Evolutionary conservation across 2,329 filamentous ascomycete genomes (phyloP), one percentile per base, ranked within the genome.

Genomic region (Colletotrichum noveboracense): DNA sequence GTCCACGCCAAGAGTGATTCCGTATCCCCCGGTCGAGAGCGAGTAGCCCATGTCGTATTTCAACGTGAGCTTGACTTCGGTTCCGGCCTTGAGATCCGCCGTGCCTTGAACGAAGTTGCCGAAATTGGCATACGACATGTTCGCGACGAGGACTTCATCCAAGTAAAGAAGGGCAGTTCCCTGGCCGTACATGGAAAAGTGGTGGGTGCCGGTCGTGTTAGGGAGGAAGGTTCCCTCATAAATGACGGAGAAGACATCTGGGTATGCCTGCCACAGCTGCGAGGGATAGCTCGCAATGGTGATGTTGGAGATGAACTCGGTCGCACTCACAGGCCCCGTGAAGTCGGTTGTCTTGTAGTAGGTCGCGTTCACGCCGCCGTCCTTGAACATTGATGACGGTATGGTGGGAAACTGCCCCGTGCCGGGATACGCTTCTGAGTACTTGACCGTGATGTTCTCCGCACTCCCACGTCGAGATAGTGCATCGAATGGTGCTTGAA

Each of bases 111-210:
- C 30, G 30, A 34, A 56, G 24, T 71, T 71, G 6, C 69, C 60
- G 10, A 71, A 71, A 13, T 71, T 71, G 7, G 60, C 43, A 5
- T 56, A 66, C 6, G 69, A 66, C 69, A 71, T 77, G 16, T 84
- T 80, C 24, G 84, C 81, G 3, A 81, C 71, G 14, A 84, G 76
- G 7, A 80, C 34, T 1, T 79, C 81, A 28, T 85, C 72, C 34
- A 85, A 75, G 30, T 77, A 82, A 2, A 85, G 74, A n/a, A 82
- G 80, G 1, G 80, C 83, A 4, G 81, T 84, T 21, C 84, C 84
- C 36, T 80, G 81, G 7, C 82, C 81, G 1, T 82, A 81, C n/a
- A 85, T 77, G 1, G 83, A 83, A 6, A 85, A 83, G 10, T 84
- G 80, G 64, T 80, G 81, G 2, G 21, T 28, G 0, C 81, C 79